Evolutionary conservation across 139 green algal species (phyloP).

Genomic region (Chlorella sp.): DNA sequence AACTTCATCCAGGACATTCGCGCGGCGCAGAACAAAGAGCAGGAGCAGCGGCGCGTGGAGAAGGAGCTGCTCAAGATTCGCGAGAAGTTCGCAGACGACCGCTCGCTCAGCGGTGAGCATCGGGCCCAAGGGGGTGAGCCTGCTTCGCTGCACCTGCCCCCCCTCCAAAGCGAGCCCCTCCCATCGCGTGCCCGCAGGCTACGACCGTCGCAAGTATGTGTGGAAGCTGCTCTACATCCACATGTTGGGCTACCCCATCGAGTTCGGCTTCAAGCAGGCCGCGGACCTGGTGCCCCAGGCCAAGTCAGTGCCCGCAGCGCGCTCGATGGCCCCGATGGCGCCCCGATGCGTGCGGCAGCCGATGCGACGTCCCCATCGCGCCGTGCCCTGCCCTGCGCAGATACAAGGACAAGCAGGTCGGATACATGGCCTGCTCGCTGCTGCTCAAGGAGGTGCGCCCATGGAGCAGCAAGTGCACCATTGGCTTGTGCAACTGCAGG

Average conservation of each 20-base stretch:
- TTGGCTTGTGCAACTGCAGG: no score
- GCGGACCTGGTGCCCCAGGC: constrained; percentile 84
- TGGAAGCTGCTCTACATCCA: constrained; percentile 99
- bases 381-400: constrained; percentile 38
- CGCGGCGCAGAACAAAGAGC: constrained; percentile 83
- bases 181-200: no score
- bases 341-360: background rate
- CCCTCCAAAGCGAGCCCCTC: no score
- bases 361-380: no score
- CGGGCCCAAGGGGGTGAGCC: no score
- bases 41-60: constrained; percentile 83
- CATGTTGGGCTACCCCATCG: constrained; percentile 98
- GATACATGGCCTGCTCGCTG: constrained; percentile 86
- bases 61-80: constrained; percentile 99
- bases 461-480: background rate
- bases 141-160: no score
- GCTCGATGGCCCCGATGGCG: background rate
- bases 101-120: constrained; percentile 37
- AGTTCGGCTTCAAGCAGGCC: constrained; percentile 98
- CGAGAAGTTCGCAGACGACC: constrained; percentile 84
- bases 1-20: constrained; percentile 94
- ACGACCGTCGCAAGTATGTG: constrained; percentile 99
- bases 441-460: constrained; percentile 81
- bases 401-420: constrained; percentile 98
- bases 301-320: constrained; percentile 55